Conservation (phyloP, 352 stramenopile genomes). For the Pythium aquatile region DNA sequence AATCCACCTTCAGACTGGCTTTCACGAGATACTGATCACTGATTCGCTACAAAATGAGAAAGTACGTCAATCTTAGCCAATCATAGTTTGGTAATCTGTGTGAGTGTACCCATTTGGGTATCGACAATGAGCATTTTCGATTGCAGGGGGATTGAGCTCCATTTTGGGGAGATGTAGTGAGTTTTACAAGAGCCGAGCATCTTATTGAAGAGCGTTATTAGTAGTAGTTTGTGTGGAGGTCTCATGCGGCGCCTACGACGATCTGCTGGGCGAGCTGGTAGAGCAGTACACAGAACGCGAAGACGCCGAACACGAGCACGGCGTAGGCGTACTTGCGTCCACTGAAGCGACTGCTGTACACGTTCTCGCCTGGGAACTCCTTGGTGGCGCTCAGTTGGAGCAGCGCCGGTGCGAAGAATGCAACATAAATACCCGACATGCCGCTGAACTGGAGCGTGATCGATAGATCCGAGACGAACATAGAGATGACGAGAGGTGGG, state of each 20-base stretch:
- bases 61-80: background rate
- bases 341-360: slow-evolving; percentile 75
- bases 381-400: slow-evolving; percentile 56
- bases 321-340: slow-evolving; percentile 48
- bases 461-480: slow-evolving; percentile 83
- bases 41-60: background rate
- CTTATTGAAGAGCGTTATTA: too few relatives aligned
- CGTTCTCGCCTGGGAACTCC: slow-evolving; percentile 44
- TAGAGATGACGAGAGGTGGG: slow-evolving; percentile 72
- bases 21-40: background rate
- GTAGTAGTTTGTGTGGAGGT: background rate
- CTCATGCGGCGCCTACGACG: slow-evolving; percentile 7
- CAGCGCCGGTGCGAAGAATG: slow-evolving; percentile 76
- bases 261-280: slow-evolving; percentile 61
- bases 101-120: background rate
- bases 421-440: slow-evolving; percentile 75
- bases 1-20: background rate
- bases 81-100: background rate
- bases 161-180: background rate
- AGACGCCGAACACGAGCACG: slow-evolving; percentile 61
- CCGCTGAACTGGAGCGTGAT: slow-evolving; percentile 87
- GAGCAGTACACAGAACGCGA: slow-evolving; percentile 60
- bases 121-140: background rate
- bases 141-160: background rate
- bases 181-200: too few relatives aligned